A percentile compares a stretch with the other conserved stretches of the same genome.
phyloP scores from a whole-genome alignment of 2,329 filamentous ascomycete genomes.

The Ophiostoma perfectum region DNA sequence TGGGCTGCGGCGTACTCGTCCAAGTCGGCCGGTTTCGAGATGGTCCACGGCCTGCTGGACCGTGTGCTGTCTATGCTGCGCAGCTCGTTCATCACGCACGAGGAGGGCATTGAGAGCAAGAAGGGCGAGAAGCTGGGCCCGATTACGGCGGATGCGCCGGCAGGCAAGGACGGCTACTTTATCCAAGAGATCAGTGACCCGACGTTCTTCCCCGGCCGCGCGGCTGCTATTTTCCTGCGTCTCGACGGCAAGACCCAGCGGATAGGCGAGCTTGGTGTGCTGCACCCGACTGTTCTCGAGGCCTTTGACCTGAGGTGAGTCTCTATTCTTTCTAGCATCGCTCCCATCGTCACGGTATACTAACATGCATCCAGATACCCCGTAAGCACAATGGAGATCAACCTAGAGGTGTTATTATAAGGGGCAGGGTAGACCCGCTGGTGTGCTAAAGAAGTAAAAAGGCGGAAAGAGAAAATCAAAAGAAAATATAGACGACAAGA shows the following conservation, averaged over 20 bases:
- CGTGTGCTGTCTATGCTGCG: slow-evolving; percentile 89
- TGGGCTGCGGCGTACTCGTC: slow-evolving; percentile 96
- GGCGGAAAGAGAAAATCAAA: background rate
- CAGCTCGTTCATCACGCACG: slow-evolving; percentile 69
- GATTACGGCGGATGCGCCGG: slow-evolving; percentile 34
- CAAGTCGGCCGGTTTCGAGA: slow-evolving; percentile 89
- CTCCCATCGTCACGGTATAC: background rate
- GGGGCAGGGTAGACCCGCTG: slow-evolving; percentile 17
- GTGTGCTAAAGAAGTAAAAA: background rate
- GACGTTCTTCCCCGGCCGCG: slow-evolving; percentile 87
- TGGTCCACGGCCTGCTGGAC: slow-evolving; percentile 90
- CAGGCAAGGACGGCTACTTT: slow-evolving; percentile 75
- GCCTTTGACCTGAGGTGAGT: slow-evolving; percentile 81
- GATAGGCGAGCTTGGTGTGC: slow-evolving; percentile 86
- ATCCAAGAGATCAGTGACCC: slow-evolving; percentile 83
- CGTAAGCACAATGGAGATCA: slow-evolving; percentile 89
- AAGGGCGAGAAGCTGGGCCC: slow-evolving; percentile 51
- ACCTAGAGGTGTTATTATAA: slow-evolving; percentile 86
- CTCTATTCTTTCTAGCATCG: background rate
- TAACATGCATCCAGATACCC: slow-evolving; percentile 58
- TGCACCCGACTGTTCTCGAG: slow-evolving; percentile 88
- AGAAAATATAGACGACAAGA: background rate
- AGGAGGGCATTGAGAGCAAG: slow-evolving; percentile 53
- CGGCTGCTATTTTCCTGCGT: slow-evolving; percentile 75
- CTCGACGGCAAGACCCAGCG: slow-evolving; percentile 66